Evolutionary conservation across 2,329 filamentous ascomycete genomes (phyloP).

Genomic region (Phyllosticta citribraziliensis): DNA sequence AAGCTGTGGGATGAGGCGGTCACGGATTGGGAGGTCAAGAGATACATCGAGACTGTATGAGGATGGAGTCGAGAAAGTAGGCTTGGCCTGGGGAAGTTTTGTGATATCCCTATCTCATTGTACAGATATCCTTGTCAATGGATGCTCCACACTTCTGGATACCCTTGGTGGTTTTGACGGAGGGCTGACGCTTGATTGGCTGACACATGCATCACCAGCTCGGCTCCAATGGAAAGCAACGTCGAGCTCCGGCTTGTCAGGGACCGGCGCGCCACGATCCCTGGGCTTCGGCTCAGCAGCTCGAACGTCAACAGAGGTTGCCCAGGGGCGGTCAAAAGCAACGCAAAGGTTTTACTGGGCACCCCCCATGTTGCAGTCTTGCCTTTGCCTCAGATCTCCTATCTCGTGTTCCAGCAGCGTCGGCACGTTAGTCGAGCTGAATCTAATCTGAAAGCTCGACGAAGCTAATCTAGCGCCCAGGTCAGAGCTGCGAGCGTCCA

Average conservation of each 20-base stretch:
- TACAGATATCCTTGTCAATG: not conserved
- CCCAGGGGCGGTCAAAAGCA: not conserved
- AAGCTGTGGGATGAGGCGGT: conserved; percentile 90
- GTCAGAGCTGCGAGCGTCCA: not conserved
- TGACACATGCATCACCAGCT: not conserved
- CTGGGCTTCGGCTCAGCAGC: not conserved
- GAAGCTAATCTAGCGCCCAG: not conserved
- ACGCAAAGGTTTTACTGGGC: not conserved
- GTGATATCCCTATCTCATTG: not conserved
- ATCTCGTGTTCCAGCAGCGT: not conserved
- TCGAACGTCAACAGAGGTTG: not conserved
- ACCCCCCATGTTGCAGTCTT: not conserved
- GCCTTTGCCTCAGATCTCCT: not conserved
- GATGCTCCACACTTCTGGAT: not conserved
- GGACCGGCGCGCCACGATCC: not conserved
- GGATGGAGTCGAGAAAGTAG: not conserved
- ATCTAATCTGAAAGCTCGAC: not conserved
- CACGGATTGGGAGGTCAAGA: conserved; percentile 82
- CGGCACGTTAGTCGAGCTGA: not conserved
- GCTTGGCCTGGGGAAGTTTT: not conserved
- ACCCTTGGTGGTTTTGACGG: not conserved
- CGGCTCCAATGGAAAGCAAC: not conserved
- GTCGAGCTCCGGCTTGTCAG: not conserved
- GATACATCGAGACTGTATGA: conserved; percentile 69
- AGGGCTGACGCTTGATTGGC: not conserved